Base-by-base conservation (phyloP, 352 stramenopile genomes). In the Phytophthora parvispora region DNA sequence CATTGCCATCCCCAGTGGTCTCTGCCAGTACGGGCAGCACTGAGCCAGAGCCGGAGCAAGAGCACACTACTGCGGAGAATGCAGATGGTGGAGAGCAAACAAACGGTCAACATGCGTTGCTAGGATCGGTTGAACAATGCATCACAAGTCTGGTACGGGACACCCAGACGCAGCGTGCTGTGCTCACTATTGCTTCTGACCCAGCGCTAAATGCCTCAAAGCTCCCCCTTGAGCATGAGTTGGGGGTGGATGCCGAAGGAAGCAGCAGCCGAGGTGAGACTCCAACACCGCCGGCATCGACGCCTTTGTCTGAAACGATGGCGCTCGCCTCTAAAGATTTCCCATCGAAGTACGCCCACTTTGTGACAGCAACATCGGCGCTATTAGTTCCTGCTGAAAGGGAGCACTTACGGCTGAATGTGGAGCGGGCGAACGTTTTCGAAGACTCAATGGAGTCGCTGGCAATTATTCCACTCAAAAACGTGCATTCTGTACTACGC, bases 381-480 rank as follows among this genome's bases (percentile, higher is more conserved):
- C 32, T 77, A 6, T 22, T 73, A 8, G 54, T 77, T 27, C 64
- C 64, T 10, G 45, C 62, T 13, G 73, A 78, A 34, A 56, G 25
- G 25, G 65, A 75, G 31, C 60, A 72, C 20, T 56, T 78, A 18
- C 58, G 67, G 15, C 59, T 79, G 15, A 75, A 79, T 22, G 63
- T 81, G 6, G 60, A 76, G 31, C 73, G 73, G 7, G 38, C 32
- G 6, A 72, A 64, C 12, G 34, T 84, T 13, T 77, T 79, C 31
- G 55, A 74, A 28, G 69, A 82, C 49, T 80, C 77, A 6, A 63
- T 84, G 61, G 67, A 79, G 13, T 77, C 65, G 16, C 24, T 89
- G 7, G 65, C 59, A 15, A 64, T 69, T 45, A 63, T 86, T 8
- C 65, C 67, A 6, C 38, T 50, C n/a, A 22, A 58, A 29, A 67